Conservation (phyloP, 257 asterid genomes). For the Voacanga thouarsii region DNA sequence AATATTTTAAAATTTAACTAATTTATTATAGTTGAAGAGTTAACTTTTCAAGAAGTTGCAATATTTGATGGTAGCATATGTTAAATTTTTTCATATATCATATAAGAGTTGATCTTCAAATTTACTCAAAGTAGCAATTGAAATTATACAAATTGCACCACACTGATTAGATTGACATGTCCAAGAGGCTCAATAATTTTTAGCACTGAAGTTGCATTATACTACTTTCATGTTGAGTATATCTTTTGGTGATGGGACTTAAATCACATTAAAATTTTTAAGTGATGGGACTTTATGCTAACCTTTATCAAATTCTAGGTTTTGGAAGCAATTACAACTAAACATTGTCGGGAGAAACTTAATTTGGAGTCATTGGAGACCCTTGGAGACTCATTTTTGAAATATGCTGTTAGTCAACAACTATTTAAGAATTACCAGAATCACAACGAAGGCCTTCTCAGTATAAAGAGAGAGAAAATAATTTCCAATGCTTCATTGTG, state of each 20-base stretch:
- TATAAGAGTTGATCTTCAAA: not conserved
- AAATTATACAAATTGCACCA: not conserved
- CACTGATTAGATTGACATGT: not conserved
- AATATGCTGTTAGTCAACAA: conserved; percentile 63
- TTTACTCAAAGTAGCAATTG: not conserved
- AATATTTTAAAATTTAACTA: no score
- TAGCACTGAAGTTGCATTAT: not conserved
- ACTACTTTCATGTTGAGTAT: not conserved
- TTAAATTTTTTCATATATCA: no score
- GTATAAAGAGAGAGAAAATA: conserved; percentile 39
- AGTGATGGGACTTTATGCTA: not conserved
- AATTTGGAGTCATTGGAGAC: conserved; percentile 87
- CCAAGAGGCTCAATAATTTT: not conserved
- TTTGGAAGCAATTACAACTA: conserved; percentile 84
- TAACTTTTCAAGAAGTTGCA: no score
- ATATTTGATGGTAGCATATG: no score
- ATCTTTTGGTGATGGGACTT: not conserved
- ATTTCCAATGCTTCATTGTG: conserved; percentile 59
- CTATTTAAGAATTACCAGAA: conserved; percentile 52
- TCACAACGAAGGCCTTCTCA: conserved; percentile 73
- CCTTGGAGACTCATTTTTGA: conserved; percentile 82
- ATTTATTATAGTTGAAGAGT: no score
- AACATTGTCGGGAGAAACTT: conserved; percentile 59
- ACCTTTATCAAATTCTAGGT: conserved; percentile 33
- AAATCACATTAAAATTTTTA: not conserved